These are phyloP conservation scores for Udeniomyces megalosporus DNA, from an alignment of 768 basidiomycete species.

Conservation along the genomic window DNA sequence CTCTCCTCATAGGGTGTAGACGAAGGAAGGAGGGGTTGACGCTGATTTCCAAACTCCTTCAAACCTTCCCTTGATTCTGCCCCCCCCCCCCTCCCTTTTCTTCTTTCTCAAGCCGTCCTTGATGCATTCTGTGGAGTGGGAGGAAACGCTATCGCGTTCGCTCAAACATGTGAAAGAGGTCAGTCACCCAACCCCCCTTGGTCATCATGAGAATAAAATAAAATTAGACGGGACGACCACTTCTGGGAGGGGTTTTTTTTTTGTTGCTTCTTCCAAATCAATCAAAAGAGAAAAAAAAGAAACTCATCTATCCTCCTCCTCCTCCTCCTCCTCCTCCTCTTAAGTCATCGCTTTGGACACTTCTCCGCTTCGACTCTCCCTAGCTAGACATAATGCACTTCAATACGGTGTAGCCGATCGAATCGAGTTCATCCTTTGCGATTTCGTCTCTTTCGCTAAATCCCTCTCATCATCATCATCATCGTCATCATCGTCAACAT, in stretches of 20 bases:
- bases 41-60: conserved; percentile 2
- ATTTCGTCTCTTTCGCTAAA: conserved; percentile 65
- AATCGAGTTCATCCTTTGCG: conserved; percentile 81
- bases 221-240: too few relatives aligned
- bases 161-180: conserved; percentile 89
- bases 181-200: conserved; percentile 22
- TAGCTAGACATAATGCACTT: conserved; percentile 82
- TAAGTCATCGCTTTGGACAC: conserved; percentile 87
- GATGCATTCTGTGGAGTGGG: conserved; percentile 98
- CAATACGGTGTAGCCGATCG: conserved; percentile 89
- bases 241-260: too few relatives aligned
- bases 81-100: neutral
- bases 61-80: neutral
- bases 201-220: too few relatives aligned
- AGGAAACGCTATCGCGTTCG: conserved; percentile 93
- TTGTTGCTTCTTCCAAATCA: too few relatives aligned
- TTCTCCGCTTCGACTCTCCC: conserved; percentile 62
- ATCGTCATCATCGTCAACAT: neutral
- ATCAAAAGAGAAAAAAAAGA: neutral
- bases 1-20: neutral
- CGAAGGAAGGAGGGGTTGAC: conserved; percentile 2
- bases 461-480: conserved; percentile 29
- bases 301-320: neutral
- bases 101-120: conserved; percentile 51
- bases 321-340: neutral